phyloP scores from a whole-genome alignment of 2,329 filamentous ascomycete species.

The Didymella pomorum region DNA sequence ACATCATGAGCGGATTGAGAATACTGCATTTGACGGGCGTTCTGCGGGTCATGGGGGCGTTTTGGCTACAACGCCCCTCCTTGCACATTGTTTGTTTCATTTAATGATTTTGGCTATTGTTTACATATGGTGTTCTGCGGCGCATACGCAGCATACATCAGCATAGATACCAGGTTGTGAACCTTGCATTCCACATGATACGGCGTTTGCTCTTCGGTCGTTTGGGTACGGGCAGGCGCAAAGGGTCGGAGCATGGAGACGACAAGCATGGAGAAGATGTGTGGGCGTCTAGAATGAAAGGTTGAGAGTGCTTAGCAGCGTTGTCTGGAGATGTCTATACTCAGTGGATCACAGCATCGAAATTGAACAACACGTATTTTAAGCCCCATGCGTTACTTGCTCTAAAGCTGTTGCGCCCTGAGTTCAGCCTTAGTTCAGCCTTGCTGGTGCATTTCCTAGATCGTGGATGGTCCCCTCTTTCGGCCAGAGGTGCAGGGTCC shows the following conservation, averaged over 20 bases:
- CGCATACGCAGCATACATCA: constrained; percentile 25
- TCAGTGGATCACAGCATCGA: constrained; percentile 8
- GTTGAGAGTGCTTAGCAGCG: constrained; percentile 1
- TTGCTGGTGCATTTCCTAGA: background rate
- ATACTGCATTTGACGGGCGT: constrained; percentile 40
- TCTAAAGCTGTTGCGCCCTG: too few relatives aligned
- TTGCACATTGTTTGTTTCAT: constrained; percentile 15
- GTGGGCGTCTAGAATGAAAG: constrained; percentile 17
- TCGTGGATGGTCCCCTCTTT: background rate
- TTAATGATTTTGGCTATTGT: constrained; percentile 14
- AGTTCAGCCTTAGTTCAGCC: background rate
- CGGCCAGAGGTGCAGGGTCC: background rate
- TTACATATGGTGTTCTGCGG: constrained; percentile 21
- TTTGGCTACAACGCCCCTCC: constrained; percentile 21
- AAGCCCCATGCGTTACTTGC: background rate
- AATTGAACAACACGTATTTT: constrained; percentile 10
- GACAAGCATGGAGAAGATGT: constrained; percentile 15
- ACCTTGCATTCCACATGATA: constrained; percentile 18
- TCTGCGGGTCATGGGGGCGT: constrained; percentile 29
- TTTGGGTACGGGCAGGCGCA: constrained; percentile 10
- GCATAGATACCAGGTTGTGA: constrained; percentile 33
- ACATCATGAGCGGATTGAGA: constrained; percentile 22
- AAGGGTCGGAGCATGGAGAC: constrained; percentile 1
- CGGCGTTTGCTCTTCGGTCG: constrained; percentile 15
- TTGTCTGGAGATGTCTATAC: background rate